Evolutionary conservation across 805 yeast species (phyloP), one percentile per base, ranked within the genome.

Genomic region (Kodamaea fukazawae): DNA sequence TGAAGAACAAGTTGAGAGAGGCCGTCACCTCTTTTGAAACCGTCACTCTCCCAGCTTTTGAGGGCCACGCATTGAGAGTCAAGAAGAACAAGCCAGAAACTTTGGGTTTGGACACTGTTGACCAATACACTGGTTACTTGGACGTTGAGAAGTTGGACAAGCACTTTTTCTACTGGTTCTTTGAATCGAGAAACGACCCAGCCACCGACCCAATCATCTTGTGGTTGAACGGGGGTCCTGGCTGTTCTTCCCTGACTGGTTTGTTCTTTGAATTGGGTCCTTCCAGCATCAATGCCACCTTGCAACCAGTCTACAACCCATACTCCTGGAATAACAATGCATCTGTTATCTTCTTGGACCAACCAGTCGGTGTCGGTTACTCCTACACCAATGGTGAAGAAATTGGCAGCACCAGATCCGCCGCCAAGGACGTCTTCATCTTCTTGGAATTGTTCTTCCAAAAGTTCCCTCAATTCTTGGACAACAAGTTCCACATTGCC

Each of bases 111-210:
- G 71, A 66, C 42, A 43, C 60, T 15, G 71, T 64, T 16, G 41
- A 63, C 20, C 70, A 64, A 41, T 62, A 58, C 37, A 62, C 71
- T 28, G 71, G 71, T 3, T 66, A 66, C 46, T 58, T 66, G 47
- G 68, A 66, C 43, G 57, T 65, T 28, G 60, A 57, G 15, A 46
- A 54, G 29, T 47, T 54, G 41, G 66, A 54, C 34, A 56, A 57
- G 47, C 65, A 60, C 40, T 55, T 60, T 35, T 60, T 60, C 45
- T 60, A 53, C 45, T 60, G 61, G 61, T 58, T 57, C 42, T 58
- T 60, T 27, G 65, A 60, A 41, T 50, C 57, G n/a, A 53, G 67
- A 53, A 58, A 59, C 36, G 61, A 59, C 46, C 65, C 65, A 15
- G 37, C 44, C 13, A 60, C 44, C 36, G 65, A 60, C 47, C 65